Conservation (phyloP, 305 asterid genomes). For the Solanum hybrid region DNA sequence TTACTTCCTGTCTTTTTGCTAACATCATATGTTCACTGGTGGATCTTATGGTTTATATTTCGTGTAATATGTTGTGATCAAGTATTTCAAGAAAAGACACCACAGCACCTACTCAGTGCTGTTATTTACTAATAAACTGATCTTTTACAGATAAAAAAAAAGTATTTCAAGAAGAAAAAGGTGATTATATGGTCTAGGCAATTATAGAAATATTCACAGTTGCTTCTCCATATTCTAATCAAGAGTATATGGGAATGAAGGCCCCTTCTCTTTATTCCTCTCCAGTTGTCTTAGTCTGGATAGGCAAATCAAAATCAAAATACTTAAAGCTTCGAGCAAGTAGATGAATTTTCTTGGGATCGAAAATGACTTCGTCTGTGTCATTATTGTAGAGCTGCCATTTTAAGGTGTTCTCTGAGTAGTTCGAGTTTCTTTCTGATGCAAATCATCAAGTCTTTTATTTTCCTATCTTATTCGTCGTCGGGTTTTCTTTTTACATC, state of each 20-base stretch:
- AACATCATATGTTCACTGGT: background rate
- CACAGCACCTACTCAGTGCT: background rate
- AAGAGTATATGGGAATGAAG: background rate
- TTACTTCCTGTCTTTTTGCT: background rate
- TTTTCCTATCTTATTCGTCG: background rate
- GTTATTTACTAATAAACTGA: background rate
- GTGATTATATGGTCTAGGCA: background rate
- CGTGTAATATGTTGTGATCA: background rate
- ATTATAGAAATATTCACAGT: background rate
- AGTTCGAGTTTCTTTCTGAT: background rate
- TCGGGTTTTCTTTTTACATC: background rate
- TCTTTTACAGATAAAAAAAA: background rate
- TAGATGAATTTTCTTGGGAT: background rate
- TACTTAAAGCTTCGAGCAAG: background rate
- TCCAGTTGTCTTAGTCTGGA: background rate
- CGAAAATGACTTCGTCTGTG: background rate
- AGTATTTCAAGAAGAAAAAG: background rate
- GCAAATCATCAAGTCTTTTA: background rate
- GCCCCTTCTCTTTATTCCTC: background rate
- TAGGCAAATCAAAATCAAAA: background rate
- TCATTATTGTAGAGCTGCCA: background rate
- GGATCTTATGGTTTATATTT: background rate
- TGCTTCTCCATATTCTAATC: background rate
- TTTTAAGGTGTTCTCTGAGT: background rate
- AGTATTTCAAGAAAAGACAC: background rate